A percentile compares a stretch with the other conserved stretches of the same genome.
Conservation (phyloP, 176 grass and related monocot species). For the Carex scoparia region DNA sequence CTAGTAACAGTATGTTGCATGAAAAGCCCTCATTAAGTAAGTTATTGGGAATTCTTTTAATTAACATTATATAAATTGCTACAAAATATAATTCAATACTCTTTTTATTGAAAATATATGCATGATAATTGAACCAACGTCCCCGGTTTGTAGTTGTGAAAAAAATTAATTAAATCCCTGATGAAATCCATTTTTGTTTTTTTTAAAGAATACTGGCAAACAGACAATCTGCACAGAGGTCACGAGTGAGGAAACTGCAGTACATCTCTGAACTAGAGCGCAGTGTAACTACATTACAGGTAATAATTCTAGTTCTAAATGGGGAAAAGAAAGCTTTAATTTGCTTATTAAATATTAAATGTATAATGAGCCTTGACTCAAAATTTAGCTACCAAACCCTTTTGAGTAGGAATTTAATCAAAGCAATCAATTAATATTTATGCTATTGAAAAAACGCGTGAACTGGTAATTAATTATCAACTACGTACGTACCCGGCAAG, state of each 20-base stretch:
- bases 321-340: not conserved
- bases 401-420: not conserved
- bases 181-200: not conserved
- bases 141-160: not conserved
- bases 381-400: not conserved
- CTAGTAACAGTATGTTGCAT: not conserved
- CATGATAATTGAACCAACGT: not conserved
- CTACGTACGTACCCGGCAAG: too few relatives aligned
- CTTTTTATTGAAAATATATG: not conserved
- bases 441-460: not conserved
- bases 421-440: not conserved
- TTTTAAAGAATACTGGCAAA: conserved; percentile 84
- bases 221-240: conserved; percentile 95
- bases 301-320: conserved; percentile 9
- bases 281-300: conserved; percentile 86
- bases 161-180: not conserved
- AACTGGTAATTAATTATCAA: not conserved
- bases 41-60: not conserved
- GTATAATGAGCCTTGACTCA: too few relatives aligned
- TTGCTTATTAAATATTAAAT: not conserved
- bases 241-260: conserved; percentile 89
- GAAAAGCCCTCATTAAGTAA: too few relatives aligned
- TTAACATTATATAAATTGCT: not conserved
- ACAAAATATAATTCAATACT: not conserved
- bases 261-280: conserved; percentile 97